Evolutionary conservation across 2,329 filamentous ascomycete genomes (phyloP).

Genomic region (Penicillium sp.): DNA sequence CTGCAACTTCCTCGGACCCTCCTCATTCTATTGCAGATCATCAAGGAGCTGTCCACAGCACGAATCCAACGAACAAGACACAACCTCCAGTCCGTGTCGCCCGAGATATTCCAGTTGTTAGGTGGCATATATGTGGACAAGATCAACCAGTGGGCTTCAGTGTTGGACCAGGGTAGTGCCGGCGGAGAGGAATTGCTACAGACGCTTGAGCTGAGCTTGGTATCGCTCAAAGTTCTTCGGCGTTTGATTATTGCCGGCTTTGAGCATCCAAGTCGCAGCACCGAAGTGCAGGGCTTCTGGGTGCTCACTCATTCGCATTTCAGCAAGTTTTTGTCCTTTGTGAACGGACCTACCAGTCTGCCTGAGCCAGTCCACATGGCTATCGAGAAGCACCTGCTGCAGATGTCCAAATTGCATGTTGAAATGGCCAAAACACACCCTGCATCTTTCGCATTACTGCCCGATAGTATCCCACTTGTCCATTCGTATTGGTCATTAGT

Average conservation of each 20-base stretch:
- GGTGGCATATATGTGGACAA: conserved; percentile 76
- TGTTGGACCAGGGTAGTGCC: conserved; percentile 59
- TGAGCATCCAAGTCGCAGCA: conserved; percentile 77
- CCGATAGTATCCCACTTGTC: conserved; percentile 74
- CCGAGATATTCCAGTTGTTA: conserved; percentile 80
- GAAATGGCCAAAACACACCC: conserved; percentile 80
- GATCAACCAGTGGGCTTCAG: conserved; percentile 67
- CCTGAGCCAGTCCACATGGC: conserved; percentile 57
- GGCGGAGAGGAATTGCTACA: conserved; percentile 61
- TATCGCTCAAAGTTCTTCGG: conserved; percentile 76
- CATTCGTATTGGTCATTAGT: conserved; percentile 85
- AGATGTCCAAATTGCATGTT: conserved; percentile 88
- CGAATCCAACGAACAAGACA: conserved; percentile 73
- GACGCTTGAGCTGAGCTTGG: conserved; percentile 74
- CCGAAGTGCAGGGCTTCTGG: conserved; percentile 79
- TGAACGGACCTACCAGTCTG: conserved; percentile 60
- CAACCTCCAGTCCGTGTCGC: conserved; percentile 73
- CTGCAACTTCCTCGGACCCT: conserved; percentile 71
- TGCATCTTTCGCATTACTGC: conserved; percentile 78
- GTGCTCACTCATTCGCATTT: conserved; percentile 74
- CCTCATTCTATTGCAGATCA: conserved; percentile 76
- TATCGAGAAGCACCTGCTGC: conserved; percentile 83
- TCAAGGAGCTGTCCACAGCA: conserved; percentile 87
- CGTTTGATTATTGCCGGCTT: conserved; percentile 79
- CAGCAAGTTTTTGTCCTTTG: conserved; percentile 69